Evolutionary conservation across 805 yeast species (phyloP), one percentile per base, ranked within the genome.

Genomic region (Hanseniaspora guilliermondii): DNA sequence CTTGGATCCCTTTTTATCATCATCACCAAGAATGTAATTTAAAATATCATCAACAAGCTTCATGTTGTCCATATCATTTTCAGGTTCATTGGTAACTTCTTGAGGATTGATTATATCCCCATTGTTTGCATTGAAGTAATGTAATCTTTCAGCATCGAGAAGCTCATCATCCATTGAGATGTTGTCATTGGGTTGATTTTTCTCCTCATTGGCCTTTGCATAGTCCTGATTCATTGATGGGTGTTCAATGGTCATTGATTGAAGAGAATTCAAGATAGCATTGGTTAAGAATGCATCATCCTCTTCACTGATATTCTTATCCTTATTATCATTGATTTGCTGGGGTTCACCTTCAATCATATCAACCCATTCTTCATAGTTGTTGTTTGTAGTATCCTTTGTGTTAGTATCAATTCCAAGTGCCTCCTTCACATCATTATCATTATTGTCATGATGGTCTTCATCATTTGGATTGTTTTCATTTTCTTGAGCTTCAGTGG

Each of bases 1-100:
- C 45, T 27, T 61, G 27, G 56, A 37, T 41, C 52, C 59, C 53
- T 48, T 60, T 60, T 56, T 59, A 25, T 45, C 38, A 33, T 45
- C 41, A n/a, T 47, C 41, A 3, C 49, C 49, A 30, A 44, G 37
- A 27, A 56, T 37, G 36, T 48, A 36, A 25, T 39, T 22, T 24
- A 46, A 16, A 17, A 50, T 21, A 17, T 47, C 54, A 24, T 41
- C 39, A 2, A 42, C 49, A 2, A 47, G 32, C 40, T 53, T 45
- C 33, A 46, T 47, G 42, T 39, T 53, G 33, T 52, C 55, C 12
- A 42, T 27, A 30, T 48, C 47, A 32, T 49, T 24, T 36, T 50
- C 54, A 19, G 48, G 36, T 5, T 44, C 25, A n/a, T 32, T 30
- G 25, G 36, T 17, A 4, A 17, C 22, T n/a, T 25, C 38, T 8